Evolutionary conservation across 306 rosid genomes (phyloP).

Genomic region (Vigna hirtella): DNA sequence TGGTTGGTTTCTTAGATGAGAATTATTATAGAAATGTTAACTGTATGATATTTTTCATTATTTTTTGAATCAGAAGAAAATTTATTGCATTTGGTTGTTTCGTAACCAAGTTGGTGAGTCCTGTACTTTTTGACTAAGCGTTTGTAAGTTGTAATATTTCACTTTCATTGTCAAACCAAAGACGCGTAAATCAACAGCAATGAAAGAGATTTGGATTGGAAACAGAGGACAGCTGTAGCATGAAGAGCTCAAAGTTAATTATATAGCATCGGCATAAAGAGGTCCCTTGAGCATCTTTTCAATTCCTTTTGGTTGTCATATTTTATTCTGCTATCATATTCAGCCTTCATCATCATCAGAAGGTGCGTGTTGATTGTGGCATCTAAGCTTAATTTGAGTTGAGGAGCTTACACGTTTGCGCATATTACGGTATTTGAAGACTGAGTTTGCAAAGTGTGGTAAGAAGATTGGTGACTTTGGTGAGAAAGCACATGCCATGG

Average conservation of each 20-base stretch:
- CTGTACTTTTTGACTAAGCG: slow-evolving; percentile 6
- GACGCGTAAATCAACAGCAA: slow-evolving; percentile 38
- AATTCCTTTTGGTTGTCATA: neutral
- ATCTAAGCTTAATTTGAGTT: too few relatives aligned
- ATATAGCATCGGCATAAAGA: neutral
- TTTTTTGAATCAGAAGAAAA: slow-evolving; percentile 27
- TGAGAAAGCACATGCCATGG: too few relatives aligned
- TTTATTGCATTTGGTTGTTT: slow-evolving; percentile 41
- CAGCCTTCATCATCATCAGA: neutral
- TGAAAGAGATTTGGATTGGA: slow-evolving; percentile 1
- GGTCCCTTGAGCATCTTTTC: neutral
- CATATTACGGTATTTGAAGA: too few relatives aligned
- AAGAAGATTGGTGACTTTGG: too few relatives aligned
- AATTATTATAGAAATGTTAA: slow-evolving; percentile 45
- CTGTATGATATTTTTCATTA: slow-evolving; percentile 57
- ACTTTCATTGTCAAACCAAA: neutral
- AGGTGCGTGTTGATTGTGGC: too few relatives aligned
- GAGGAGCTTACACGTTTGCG: too few relatives aligned
- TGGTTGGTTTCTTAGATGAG: slow-evolving; percentile 42
- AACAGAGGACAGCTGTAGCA: neutral
- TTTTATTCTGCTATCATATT: neutral
- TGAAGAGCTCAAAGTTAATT: neutral
- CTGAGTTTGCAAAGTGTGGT: too few relatives aligned
- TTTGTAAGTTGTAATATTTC: neutral
- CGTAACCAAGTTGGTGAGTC: neutral